A percentile compares a stretch with the other conserved stretches of the same genome.
phyloP scores from a whole-genome alignment of 129 eudicot species.

The Oenanthe sinensis region DNA sequence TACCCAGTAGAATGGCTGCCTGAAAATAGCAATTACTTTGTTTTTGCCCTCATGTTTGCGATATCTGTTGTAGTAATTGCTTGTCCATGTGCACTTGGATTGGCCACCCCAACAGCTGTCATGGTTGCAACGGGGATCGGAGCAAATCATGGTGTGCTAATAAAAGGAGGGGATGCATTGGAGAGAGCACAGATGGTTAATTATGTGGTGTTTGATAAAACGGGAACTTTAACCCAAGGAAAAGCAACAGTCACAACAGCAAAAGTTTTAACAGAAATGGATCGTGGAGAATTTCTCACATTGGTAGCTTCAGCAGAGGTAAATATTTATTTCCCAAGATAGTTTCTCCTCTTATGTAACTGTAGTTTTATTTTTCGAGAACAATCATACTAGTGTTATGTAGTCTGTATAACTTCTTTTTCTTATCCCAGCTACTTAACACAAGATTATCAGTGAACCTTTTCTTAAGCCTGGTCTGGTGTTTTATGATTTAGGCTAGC shows the following conservation, averaged over 20 bases:
- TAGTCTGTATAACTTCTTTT: neutral
- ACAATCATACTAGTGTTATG: neutral
- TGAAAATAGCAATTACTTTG: constrained; percentile 77
- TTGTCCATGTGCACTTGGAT: constrained; percentile 98
- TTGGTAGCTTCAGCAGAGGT: constrained; percentile 99
- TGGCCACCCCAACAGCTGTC: constrained; percentile 98
- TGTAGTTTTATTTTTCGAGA: neutral
- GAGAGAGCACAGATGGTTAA: constrained; percentile 91
- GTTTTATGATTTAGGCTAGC: constrained; percentile 49
- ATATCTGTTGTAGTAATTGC: constrained; percentile 96
- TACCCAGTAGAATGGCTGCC: constrained; percentile 85
- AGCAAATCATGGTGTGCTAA: constrained; percentile 94
- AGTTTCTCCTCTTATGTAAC: neutral
- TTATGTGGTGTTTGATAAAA: constrained; percentile 91
- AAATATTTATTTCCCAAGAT: neutral
- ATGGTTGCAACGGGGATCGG: constrained; percentile 99
- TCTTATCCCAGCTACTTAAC: neutral
- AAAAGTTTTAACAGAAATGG: constrained; percentile 71
- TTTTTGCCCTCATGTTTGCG: constrained; percentile 90
- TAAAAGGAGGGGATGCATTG: constrained; percentile 95
- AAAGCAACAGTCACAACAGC: constrained; percentile 77
- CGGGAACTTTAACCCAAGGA: constrained; percentile 96
- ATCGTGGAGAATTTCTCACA: constrained; percentile 78
- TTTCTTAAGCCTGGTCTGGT: neutral
- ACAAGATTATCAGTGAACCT: neutral